Evolutionary conservation across 1,284 basidiomycete species (phyloP).

Genomic region (Vanrija pseudolonga): DNA sequence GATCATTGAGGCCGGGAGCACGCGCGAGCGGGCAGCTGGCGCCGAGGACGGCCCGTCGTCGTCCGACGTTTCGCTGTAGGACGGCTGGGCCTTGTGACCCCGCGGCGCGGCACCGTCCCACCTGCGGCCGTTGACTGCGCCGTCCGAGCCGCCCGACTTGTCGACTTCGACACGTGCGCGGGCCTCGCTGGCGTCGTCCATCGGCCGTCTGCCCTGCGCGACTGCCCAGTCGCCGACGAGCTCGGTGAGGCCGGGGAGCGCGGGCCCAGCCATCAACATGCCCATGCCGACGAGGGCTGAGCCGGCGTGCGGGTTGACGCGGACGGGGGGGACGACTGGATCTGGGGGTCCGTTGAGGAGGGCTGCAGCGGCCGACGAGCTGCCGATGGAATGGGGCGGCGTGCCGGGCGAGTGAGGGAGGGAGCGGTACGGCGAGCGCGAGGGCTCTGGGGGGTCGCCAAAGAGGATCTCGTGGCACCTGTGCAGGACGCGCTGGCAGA

Average conservation of each 20-base stretch:
- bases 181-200: constrained; percentile 36
- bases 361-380: background rate
- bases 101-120: background rate
- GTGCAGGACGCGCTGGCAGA: constrained; percentile 89
- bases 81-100: background rate
- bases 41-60: constrained; percentile 38
- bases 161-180: constrained; percentile 44
- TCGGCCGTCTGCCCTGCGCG: constrained; percentile 67
- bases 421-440: constrained; percentile 61
- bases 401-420: constrained; percentile 47
- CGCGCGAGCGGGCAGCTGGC: background rate
- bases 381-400: constrained; percentile 4
- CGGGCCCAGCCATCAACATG: constrained; percentile 73
- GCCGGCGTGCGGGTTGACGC: constrained; percentile 66
- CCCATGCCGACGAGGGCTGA: constrained; percentile 84
- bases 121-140: constrained; percentile 15
- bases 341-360: background rate
- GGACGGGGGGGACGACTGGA: constrained; percentile 45
- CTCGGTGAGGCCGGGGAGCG: constrained; percentile 67
- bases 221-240: constrained; percentile 79
- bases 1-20: too few relatives aligned
- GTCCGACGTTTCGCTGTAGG: constrained; percentile 42
- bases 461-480: constrained; percentile 97
- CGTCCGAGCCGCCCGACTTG: constrained; percentile 41
- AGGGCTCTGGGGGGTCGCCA: constrained; percentile 70